Percentiles rank a stretch among this genome's conserved stretches.
These are phyloP conservation scores for Maudiozyma serrabonitensis DNA, from an alignment of 805 yeast species.

Conservation along the genomic window DNA sequence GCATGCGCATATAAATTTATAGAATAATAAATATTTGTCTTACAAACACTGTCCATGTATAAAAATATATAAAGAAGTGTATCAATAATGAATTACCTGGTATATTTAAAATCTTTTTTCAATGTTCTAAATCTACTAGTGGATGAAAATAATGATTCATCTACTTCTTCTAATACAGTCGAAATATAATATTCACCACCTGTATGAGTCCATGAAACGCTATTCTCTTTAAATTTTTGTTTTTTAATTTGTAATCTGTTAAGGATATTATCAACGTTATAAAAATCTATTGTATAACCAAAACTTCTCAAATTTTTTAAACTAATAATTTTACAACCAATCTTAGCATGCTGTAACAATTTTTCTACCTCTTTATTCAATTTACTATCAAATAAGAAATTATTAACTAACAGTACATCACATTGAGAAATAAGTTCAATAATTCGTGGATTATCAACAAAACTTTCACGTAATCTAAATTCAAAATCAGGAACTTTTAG, in stretches of 20 bases:
- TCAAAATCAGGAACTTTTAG: slow-evolving; percentile 45
- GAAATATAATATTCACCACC: slow-evolving; percentile 72
- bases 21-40: background rate
- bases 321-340: slow-evolving; percentile 72
- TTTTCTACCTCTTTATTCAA: slow-evolving; percentile 60
- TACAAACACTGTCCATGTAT: too few relatives aligned
- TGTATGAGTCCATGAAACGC: slow-evolving; percentile 82
- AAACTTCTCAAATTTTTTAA: slow-evolving; percentile 72
- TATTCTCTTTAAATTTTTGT: slow-evolving; percentile 52
- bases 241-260: slow-evolving; percentile 57
- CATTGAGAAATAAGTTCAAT: slow-evolving; percentile 44
- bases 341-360: slow-evolving; percentile 51
- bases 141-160: slow-evolving; percentile 22
- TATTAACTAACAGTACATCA: slow-evolving; percentile 70
- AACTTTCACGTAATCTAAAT: slow-evolving; percentile 59
- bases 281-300: slow-evolving; percentile 50
- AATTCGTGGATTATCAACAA: slow-evolving; percentile 56
- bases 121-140: slow-evolving; percentile 19
- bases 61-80: too few relatives aligned
- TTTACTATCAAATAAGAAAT: slow-evolving; percentile 71
- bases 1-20: background rate
- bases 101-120: slow-evolving; percentile 16
- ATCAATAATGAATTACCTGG: slow-evolving; percentile 11
- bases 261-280: slow-evolving; percentile 45
- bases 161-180: slow-evolving; percentile 42